Conservation (phyloP, 148 eudicot species). For the Silene uniflora region DNA sequence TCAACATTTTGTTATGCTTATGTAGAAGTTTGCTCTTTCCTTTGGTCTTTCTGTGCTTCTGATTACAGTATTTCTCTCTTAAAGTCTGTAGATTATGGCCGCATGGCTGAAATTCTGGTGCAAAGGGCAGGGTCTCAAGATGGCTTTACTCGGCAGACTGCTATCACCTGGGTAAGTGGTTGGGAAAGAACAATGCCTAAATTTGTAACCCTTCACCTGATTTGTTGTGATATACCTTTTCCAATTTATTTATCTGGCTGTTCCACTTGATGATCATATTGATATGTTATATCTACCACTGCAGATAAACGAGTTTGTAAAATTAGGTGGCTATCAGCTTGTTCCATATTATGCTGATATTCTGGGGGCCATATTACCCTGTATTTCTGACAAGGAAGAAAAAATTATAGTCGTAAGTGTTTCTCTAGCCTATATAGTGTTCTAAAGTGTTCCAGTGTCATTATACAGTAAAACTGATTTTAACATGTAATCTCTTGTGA, state of each 20-base stretch:
- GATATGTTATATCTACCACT: constrained; percentile 10
- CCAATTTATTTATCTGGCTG: neutral
- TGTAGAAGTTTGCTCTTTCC: neutral
- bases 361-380: constrained; percentile 88
- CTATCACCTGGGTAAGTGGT: constrained; percentile 90
- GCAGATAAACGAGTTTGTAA: constrained; percentile 97
- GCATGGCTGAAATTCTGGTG: constrained; percentile 98
- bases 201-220: neutral
- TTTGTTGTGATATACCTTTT: neutral
- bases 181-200: neutral
- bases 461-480: neutral
- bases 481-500: neutral
- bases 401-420: constrained; percentile 87
- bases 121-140: constrained; percentile 87
- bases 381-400: constrained; percentile 97
- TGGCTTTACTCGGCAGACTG: constrained; percentile 92
- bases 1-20: neutral
- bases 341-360: constrained; percentile 96
- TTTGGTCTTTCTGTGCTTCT: constrained; percentile 23
- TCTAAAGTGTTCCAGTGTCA: neutral
- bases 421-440: neutral
- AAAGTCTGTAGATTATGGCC: constrained; percentile 99
- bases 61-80: constrained; percentile 35
- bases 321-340: constrained; percentile 93
- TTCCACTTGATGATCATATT: constrained; percentile 16